A percentile compares a stretch with the other conserved stretches of the same genome.
phyloP scores from a whole-genome alignment of 352 stramenopile genomes.

The Pythium aristosporum region DNA sequence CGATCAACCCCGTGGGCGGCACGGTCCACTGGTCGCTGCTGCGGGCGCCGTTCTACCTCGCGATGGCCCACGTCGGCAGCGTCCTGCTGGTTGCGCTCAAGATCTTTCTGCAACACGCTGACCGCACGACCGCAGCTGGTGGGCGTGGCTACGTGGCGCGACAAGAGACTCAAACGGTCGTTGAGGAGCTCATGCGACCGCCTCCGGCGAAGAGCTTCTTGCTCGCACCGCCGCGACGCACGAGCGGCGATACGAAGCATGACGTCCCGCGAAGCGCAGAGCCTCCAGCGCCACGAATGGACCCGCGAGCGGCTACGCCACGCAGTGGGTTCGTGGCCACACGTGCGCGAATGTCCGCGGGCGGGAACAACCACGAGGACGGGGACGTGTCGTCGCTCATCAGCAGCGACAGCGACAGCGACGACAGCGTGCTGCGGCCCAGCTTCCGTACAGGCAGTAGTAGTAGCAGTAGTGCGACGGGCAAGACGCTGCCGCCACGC shows the following conservation, averaged over 20 bases:
- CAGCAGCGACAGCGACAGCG: constrained; percentile 75
- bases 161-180: constrained; percentile 2
- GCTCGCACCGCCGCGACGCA: constrained; percentile 12
- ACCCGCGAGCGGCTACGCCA: too few relatives aligned
- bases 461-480: constrained; percentile 2
- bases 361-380: constrained; percentile 31
- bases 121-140: neutral
- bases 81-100: constrained; percentile 69
- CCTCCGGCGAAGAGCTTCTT: constrained; percentile 24
- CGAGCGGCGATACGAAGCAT: constrained; percentile 14
- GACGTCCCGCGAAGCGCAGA: neutral
- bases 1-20: constrained; percentile 73
- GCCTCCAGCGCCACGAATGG: neutral
- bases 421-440: constrained; percentile 62
- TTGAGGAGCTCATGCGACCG: constrained; percentile 42
- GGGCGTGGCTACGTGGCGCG: neutral
- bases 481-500: constrained; percentile 10
- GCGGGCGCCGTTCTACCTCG: constrained; percentile 60
- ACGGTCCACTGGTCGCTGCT: constrained; percentile 77
- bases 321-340: too few relatives aligned
- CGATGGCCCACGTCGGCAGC: constrained; percentile 59
- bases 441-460: constrained; percentile 34
- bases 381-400: constrained; percentile 76
- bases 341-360: neutral
- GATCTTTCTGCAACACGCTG: constrained; percentile 67